Base-by-base conservation (phyloP, 768 basidiomycete genomes). In the Mycena leptocephala region DNA sequence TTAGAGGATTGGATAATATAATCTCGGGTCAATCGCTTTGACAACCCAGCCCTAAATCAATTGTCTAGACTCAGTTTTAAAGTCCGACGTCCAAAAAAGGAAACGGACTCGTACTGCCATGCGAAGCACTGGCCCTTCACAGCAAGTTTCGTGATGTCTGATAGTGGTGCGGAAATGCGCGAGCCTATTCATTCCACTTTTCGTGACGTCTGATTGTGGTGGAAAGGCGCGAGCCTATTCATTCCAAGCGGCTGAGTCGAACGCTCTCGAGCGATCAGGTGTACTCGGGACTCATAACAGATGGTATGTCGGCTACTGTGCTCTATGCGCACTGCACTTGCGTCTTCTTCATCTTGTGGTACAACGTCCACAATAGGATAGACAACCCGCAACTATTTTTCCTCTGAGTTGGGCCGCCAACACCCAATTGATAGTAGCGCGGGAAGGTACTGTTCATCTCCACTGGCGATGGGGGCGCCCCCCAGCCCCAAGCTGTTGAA, bases 161-260 rank as follows among this genome's bases (percentile, higher is more conserved):
- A n/a, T n/a, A n/a, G n/a, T n/a, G n/a, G n/a, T n/a, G n/a, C n/a
- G n/a, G n/a, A n/a, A n/a, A n/a, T n/a, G n/a, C n/a, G n/a, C n/a
- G n/a, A n/a, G n/a, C n/a, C n/a, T n/a, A n/a, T n/a, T n/a, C n/a
- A n/a, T n/a, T n/a, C n/a, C n/a, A n/a, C n/a, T n/a, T n/a, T n/a
- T n/a, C n/a, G n/a, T n/a, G n/a, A n/a, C n/a, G n/a, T 58, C 37
- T 69, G 73, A 69, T 69, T 41, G 66, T 69, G 73, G 67, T 67
- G 61, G 43, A 8, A 28, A 39, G 20, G 59, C 37, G 39, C 18
- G 11, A 24, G 51, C 63, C 20, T 33, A 53, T 51, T 51, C 32
- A 22, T 28, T 63, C 30, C 63, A 65, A 56, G 68, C 39, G 56
- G 41, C 22, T 26, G n/a, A n/a, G n/a, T n/a, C n/a, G 16, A 14